phyloP scores from a whole-genome alignment of 2,329 filamentous ascomycete genomes.

The Coleophoma cylindrospora region DNA sequence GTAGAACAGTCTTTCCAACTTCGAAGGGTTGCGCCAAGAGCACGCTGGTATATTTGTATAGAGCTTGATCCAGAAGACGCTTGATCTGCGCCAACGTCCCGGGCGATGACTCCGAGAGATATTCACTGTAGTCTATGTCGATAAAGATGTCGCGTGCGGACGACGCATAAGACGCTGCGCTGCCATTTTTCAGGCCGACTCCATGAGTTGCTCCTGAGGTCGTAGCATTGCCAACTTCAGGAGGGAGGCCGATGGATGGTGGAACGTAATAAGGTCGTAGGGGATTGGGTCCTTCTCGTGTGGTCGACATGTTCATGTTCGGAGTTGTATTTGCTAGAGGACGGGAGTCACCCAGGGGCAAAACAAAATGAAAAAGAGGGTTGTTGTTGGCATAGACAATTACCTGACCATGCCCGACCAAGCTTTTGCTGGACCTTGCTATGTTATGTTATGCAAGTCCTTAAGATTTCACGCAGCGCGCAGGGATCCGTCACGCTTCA shows the following conservation, averaged over 20 bases:
- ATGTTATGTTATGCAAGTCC: no score
- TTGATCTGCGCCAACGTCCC: conserved; percentile 70
- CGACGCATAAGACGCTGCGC: conserved; percentile 46
- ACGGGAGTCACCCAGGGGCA: conserved; percentile 2
- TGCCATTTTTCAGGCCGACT: conserved; percentile 26
- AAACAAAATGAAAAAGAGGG: neutral
- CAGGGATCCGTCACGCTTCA: no score
- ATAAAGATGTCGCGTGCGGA: conserved; percentile 81
- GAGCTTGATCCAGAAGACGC: conserved; percentile 73
- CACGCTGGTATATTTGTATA: conserved; percentile 90
- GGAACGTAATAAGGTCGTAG: conserved; percentile 58
- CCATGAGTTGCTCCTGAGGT: conserved; percentile 20
- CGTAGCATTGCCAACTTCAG: conserved; percentile 32
- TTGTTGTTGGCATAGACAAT: conserved; percentile 2
- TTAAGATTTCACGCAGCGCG: no score
- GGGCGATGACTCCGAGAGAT: conserved; percentile 71
- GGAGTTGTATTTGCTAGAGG: conserved; percentile 1
- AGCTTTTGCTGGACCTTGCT: neutral
- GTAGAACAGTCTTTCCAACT: conserved; percentile 89
- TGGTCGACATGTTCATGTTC: conserved; percentile 34
- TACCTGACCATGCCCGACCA: conserved; percentile 1
- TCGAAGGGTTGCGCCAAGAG: conserved; percentile 94
- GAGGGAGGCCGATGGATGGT: conserved; percentile 57
- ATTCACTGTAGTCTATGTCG: conserved; percentile 89
- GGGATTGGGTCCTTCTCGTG: conserved; percentile 49